Base-by-base conservation (phyloP, 148 eudicot species). In the Gaultheria prostrata region DNA sequence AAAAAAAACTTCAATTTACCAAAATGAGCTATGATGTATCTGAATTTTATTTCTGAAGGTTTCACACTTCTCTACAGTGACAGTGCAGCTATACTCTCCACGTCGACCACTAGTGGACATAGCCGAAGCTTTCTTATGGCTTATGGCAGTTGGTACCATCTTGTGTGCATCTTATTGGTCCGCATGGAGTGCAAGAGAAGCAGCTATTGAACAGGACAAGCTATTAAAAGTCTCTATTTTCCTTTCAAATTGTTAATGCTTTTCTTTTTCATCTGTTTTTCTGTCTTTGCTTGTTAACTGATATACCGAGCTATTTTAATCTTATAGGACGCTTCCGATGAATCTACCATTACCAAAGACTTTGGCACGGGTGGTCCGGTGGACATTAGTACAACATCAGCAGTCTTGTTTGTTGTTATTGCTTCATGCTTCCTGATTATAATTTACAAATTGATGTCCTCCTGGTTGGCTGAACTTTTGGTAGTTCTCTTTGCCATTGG, bases 81-180 rank as follows among this genome's bases (percentile, higher is more conserved):
- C 91, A 69, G 98, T 94, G 86, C 98, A 94, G 88, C 87, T 94
- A 79, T 94, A 93, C 87, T 94, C 98, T 82, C 98, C 98, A 3
- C 39, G 28, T 14, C 83, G 96, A 50, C 96, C 98, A 18, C 86
- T 87, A 28, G 94, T 94, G 50, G 98, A 94, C 87, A 89, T 93
- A 80, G 94, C 96, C 59, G 98, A 94, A 88, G 92, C 93, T 15
- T 93, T 94, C 84, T 85, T 94, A 80, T 94, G 94, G 98, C 83
- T 94, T 75, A 93, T 93, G 91, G 96, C 98, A 54, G 97, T 93
- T 77, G 94, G 97, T 45, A 94, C 95, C 49, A 88, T 94, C 74
- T 88, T 94, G 50, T 94, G 98, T 90, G 94, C 97, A 71, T 94
- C 98, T 76, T 94, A 88, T 80, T 93, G 98, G 98, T 94, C 97